Conservation (phyloP, 257 asterid genomes). For the Nicotiana benthamiana region DNA sequence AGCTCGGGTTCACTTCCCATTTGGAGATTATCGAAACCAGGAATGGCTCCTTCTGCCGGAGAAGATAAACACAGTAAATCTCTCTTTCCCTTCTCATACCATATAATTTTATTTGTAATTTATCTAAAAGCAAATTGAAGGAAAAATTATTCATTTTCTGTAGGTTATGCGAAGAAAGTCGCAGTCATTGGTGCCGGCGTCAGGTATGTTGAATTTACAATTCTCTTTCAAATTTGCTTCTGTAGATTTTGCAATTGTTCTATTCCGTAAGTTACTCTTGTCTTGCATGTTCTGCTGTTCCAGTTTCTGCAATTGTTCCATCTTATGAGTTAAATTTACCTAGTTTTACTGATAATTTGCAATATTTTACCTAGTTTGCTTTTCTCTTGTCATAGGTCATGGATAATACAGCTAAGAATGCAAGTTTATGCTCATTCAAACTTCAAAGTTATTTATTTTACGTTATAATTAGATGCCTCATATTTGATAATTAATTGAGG, state of each 20-base stretch:
- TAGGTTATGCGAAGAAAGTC: background rate
- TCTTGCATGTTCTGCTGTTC: too few relatives aligned
- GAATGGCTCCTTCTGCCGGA: too few relatives aligned
- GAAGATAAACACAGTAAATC: too few relatives aligned
- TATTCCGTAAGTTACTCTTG: background rate
- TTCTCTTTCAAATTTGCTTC: background rate
- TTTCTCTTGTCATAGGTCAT: background rate
- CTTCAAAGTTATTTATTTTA: background rate
- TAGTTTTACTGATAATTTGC: background rate
- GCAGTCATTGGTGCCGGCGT: slow-evolving; percentile 6
- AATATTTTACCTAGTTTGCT: background rate
- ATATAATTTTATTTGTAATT: too few relatives aligned
- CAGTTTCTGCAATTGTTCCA: background rate
- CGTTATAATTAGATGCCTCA: background rate
- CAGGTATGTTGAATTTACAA: background rate
- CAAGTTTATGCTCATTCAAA: background rate
- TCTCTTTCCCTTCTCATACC: too few relatives aligned
- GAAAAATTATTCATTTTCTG: background rate
- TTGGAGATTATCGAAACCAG: too few relatives aligned
- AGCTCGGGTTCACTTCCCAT: too few relatives aligned
- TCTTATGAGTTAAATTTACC: background rate
- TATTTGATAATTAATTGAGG: background rate
- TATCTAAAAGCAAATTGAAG: background rate
- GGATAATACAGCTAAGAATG: background rate
- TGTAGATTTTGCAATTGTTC: background rate